Evolutionary conservation across 257 asterid species (phyloP), one percentile per base, ranked within the genome.

Genomic region (Capsicum baccatum): DNA sequence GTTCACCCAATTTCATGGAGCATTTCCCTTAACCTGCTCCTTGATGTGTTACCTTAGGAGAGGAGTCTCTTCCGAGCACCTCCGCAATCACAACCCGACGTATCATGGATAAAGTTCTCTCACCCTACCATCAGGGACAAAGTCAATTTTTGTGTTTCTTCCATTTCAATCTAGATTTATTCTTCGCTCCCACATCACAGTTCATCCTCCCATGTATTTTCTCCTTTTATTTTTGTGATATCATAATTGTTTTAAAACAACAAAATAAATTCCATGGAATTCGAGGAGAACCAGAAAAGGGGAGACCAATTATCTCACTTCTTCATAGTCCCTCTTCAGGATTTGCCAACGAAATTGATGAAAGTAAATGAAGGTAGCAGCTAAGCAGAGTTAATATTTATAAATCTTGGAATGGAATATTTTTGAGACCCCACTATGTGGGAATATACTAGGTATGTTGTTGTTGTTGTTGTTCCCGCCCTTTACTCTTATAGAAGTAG

Each of bases 31-130:
- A 71, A 71, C 37, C 79, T 44, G 56, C 57, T 44, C 55, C 57
- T 44, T 44, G 57, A 71, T 71, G 37, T 17, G 26, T 35, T 71
- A 19, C 37, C 26, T 71, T 44, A 71, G 56, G 37, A 70, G 79
- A 71, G 79, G 57, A 71, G 57, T 57, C 79, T 70, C 17, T 70
- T 44, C 50, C 39, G 1, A 47, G 5, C 58, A n/a, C 39, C 56
- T 44, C 37, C 17, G 17, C 56, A 42, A 70, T 71, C 79, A 11
- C 79, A 44, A n/a, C 79, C 79, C 39, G 10, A n/a, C 39, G 17
- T 44, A 47, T 71, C 79, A 44, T 71, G 54, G 17, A 71, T 71
- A 44, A 71, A 44, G 37, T 44, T 71, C 79, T 69, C 79, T 71
- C 21, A 44, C 79, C 37, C 57, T 71, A 44, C 57, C 57, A 71